These are phyloP conservation scores for Zychaea mexicana DNA, from an alignment of 371 early-diverging fungal species.

Conservation along the genomic window DNA sequence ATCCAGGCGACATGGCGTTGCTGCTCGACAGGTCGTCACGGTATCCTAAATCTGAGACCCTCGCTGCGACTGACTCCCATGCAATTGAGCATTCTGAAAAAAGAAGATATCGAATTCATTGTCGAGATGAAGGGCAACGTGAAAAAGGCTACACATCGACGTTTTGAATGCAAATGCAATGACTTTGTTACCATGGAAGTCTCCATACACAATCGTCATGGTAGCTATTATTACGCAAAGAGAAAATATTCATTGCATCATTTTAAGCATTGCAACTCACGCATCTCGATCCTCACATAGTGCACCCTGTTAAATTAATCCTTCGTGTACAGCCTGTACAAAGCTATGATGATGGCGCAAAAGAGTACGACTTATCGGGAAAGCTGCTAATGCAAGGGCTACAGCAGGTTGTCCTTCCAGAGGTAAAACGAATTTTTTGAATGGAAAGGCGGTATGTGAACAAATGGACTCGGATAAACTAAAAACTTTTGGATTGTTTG, in stretches of 20 bases:
- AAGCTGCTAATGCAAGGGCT: conserved; percentile 66
- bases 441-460: neutral
- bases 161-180: conserved; percentile 54
- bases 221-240: too few relatives aligned
- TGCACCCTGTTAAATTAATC: conserved; percentile 56
- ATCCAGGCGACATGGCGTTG: conserved; percentile 58
- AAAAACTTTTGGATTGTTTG: conserved; percentile 7
- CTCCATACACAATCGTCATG: conserved; percentile 50
- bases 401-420: conserved; percentile 58
- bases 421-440: conserved; percentile 42
- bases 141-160: conserved; percentile 27
- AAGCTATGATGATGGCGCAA: conserved; percentile 63
- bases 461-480: neutral
- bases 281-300: too few relatives aligned
- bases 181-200: conserved; percentile 55
- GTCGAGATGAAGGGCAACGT: conserved; percentile 37
- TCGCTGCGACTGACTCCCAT: conserved; percentile 50
- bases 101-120: conserved; percentile 60
- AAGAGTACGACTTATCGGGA: conserved; percentile 63
- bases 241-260: too few relatives aligned
- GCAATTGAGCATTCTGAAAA: conserved; percentile 57
- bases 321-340: conserved; percentile 71
- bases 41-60: conserved; percentile 54
- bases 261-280: too few relatives aligned
- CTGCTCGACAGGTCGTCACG: conserved; percentile 43